A percentile compares a stretch with the other conserved stretches of the same genome.
Conservation (phyloP, 305 asterid genomes). For the Solanum chacoense region DNA sequence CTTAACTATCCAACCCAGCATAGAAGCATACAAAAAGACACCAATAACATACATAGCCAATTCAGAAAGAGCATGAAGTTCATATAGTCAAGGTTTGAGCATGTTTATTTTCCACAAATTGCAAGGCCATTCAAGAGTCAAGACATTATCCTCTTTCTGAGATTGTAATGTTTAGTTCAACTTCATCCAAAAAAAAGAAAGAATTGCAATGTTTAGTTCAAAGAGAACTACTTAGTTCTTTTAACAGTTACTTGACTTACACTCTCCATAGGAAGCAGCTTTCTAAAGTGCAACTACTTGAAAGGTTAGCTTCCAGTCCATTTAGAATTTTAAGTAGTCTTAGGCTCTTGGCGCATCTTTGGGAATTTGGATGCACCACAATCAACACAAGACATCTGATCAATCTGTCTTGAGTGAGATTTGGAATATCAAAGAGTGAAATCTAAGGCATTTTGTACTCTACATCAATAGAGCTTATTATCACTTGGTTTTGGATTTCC, state of each 20-base stretch:
- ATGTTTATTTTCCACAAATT: neutral
- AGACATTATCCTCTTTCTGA: neutral
- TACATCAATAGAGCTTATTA: neutral
- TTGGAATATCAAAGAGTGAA: neutral
- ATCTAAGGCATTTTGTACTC: neutral
- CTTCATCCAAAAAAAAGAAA: neutral
- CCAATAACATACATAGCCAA: neutral
- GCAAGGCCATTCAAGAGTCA: neutral
- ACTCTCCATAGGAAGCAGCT: neutral
- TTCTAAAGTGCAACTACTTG: neutral
- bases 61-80: neutral
- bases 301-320: neutral
- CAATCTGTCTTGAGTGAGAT: neutral
- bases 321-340: neutral
- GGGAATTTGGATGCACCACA: neutral
- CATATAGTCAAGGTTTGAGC: neutral
- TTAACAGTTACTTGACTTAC: neutral
- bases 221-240: neutral
- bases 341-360: neutral
- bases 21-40: neutral
- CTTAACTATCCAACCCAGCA: neutral
- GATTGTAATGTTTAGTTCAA: neutral
- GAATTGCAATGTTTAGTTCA: neutral
- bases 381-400: neutral
- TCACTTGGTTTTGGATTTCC: neutral